A percentile compares a stretch with the other conserved stretches of the same genome.
Evolutionary conservation across 805 yeast genomes (phyloP).

Genomic region (Metschnikowia rubicola): DNA sequence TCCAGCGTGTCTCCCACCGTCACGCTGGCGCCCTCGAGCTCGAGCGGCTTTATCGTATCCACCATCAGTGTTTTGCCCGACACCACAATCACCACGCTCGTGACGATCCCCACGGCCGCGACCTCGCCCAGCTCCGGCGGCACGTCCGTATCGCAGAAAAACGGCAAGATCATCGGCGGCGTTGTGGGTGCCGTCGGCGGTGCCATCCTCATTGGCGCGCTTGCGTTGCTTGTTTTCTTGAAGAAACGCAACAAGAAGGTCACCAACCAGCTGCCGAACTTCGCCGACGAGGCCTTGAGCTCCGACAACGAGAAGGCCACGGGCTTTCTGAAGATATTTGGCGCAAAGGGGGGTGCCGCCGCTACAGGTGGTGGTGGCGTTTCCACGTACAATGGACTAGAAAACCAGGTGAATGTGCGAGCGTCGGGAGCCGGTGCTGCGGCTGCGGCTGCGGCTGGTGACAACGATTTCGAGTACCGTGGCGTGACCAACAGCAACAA

Average conservation of each 20-base stretch:
- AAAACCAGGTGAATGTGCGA: constrained; percentile 21
- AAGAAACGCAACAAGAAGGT: constrained; percentile 28
- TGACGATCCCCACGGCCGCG: constrained; percentile 37
- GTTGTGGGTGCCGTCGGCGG: constrained; percentile 48
- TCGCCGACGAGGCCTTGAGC: constrained; percentile 30
- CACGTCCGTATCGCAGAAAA: constrained; percentile 7
- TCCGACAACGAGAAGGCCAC: constrained; percentile 18
- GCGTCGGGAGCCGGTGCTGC: constrained; percentile 15
- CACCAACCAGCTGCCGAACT: constrained; percentile 43
- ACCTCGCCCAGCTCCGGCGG: constrained; percentile 7
- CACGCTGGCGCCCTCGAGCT: constrained; percentile 7
- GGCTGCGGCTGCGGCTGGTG: constrained; percentile 10
- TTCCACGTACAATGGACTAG: constrained; percentile 26
- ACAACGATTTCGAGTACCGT: constrained; percentile 39
- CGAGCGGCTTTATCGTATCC: constrained; percentile 14
- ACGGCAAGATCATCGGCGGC: constrained; percentile 40
- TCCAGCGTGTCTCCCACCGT: not conserved
- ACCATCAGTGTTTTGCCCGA: constrained; percentile 24
- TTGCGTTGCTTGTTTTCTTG: constrained; percentile 36
- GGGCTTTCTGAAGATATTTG: constrained; percentile 32
- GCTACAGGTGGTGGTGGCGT: constrained; percentile 18
- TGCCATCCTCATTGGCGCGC: constrained; percentile 35
- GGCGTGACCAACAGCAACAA: constrained; percentile 43
- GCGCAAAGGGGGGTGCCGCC: constrained; percentile 20
- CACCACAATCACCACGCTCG: constrained; percentile 40